Evolutionary conservation across 163 green algal genomes (phyloP), one percentile per base, ranked within the genome.

Genomic region (Chlamydomonas reinhardtii): DNA sequence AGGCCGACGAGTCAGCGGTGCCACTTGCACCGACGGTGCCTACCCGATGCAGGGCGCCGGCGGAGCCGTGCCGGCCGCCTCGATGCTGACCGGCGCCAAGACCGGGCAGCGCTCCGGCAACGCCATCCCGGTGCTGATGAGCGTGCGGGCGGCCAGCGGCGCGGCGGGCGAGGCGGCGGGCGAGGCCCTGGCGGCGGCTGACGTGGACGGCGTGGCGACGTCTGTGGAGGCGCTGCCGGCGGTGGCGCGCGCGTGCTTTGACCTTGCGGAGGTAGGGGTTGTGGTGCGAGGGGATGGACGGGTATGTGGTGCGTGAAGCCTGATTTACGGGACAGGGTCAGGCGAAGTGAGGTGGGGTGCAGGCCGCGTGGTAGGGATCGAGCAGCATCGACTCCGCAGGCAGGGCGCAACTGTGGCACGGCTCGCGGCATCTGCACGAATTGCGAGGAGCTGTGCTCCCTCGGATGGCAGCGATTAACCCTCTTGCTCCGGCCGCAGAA

Each of bases 31-130:
- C 64, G 2, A 25, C 24, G 14, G 35, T 17, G 66, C 43, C 12
- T 16, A 83, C 0, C 4, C 39, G 5, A 64, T 37, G n/a, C 88
- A 89, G 91, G 85, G 37, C 54, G 64, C 75, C 29, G 59, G 74
- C 62, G 90, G 90, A 56, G 34, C 66, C 0, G 64, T 79, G 19
- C 79, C 90, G 32, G 35, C 25, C 43, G 14, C 76, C 0, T 59
- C 29, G 0, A 74, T 83, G 15, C 76, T 93, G 17, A 9, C 39
- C 29, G 82, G 48, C 12, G 89, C 91, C 12, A 82, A 84, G 32
- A 32, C 72, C 39, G 87, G 91, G 54, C 95, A 97, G 88, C 91
- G 90, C 84, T 95, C 91, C 80, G 94, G 93, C 76, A 94, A 89
- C 76, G 88, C 91, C 82, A 95, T 97, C 68, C 93, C 94, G 12